Evolutionary conservation across 495 filamentous ascomycete species (phyloP), one percentile per base, ranked within the genome.

Genomic region (Aspergillus coremiiformis): DNA sequence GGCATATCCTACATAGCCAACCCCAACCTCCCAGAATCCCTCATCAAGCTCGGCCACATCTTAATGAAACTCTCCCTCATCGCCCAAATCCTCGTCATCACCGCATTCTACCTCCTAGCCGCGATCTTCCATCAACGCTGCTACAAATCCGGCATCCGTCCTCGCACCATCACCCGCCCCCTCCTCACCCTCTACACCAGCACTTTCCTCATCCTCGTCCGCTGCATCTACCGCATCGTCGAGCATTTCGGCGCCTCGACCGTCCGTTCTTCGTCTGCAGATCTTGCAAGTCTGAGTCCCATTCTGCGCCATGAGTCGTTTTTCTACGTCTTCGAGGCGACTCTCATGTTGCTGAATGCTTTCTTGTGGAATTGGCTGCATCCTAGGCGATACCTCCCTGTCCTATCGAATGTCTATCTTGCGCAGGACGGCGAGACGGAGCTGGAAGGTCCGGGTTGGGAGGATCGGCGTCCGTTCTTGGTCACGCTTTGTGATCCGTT

Each of bases 321-420:
- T 60, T 84, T 84, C 60, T 85, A 75, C 53, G 72, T 85, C 39
- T 85, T 85, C 55, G 83, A 85, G 61, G 78, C 74, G 0, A 54
- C 56, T 1, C 62, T 82, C 32, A 85, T 86, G 82, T 57, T 84
- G 0, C 30, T 61, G 17, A 85, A 84, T 50, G 65, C 64, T 6
- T 52, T 76, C 3, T 46, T 84, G 50, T 59, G 79, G 61, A 84
- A 84, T 48, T 47, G 71, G 1, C 67, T 74, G 27, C 76, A 82
- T 56, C 81, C 82, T 21, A 66, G 73, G 17, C 56, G 62, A 30
- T 84, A 69, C 54, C 63, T 86, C 32, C 83, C 83, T 0, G 59
- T 65, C 47, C 71, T 68, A 51, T 72, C 71, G 11, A 78, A 77
- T 42, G 66, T 77, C 26, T 83, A 81, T 55, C 61, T 86, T 5